phyloP scores from a whole-genome alignment of 106 monocot species.

The Hemerocallis citrina region DNA sequence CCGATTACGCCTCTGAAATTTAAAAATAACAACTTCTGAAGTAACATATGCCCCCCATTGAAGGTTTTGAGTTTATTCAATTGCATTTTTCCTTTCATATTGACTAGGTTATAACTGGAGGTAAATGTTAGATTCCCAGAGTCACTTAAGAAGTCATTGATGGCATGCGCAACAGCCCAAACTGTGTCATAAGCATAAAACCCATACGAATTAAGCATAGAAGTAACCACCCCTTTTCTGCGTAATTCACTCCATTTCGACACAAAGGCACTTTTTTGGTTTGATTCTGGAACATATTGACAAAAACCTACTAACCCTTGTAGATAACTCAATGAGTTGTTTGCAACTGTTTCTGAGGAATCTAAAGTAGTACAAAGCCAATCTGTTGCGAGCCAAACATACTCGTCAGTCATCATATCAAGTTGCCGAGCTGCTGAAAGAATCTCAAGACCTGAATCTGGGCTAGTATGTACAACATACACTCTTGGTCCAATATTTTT shows the following conservation, averaged over 20 bases:
- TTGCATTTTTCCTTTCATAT: constrained; percentile 23
- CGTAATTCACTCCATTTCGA: constrained; percentile 31
- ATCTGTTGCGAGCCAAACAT: constrained; percentile 72
- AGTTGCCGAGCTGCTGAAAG: constrained; percentile 45
- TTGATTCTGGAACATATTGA: constrained; percentile 42
- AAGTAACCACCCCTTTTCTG: constrained; percentile 6
- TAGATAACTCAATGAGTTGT: constrained; percentile 11
- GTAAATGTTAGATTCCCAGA: constrained; percentile 34
- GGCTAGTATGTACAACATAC: constrained; percentile 59
- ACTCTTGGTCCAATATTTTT: constrained; percentile 48
- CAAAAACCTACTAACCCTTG: constrained; percentile 66
- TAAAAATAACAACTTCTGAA: constrained; percentile 24
- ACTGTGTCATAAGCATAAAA: constrained; percentile 69
- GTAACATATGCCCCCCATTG: constrained; percentile 37
- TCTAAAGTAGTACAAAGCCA: constrained; percentile 54
- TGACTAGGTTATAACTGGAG: constrained; percentile 5
- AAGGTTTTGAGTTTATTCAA: constrained; percentile 36
- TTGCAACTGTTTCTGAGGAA: constrained; percentile 2
- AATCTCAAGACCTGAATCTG: constrained; percentile 55
- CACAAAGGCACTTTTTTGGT: constrained; percentile 24
- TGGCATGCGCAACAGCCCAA: constrained; percentile 54
- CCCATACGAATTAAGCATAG: constrained; percentile 38
- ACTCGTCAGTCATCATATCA: constrained; percentile 54
- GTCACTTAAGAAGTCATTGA: constrained; percentile 42
- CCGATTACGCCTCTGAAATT: constrained; percentile 62